phyloP scores from a whole-genome alignment of 1,139 yeast species.

The Diutina catenulata region DNA sequence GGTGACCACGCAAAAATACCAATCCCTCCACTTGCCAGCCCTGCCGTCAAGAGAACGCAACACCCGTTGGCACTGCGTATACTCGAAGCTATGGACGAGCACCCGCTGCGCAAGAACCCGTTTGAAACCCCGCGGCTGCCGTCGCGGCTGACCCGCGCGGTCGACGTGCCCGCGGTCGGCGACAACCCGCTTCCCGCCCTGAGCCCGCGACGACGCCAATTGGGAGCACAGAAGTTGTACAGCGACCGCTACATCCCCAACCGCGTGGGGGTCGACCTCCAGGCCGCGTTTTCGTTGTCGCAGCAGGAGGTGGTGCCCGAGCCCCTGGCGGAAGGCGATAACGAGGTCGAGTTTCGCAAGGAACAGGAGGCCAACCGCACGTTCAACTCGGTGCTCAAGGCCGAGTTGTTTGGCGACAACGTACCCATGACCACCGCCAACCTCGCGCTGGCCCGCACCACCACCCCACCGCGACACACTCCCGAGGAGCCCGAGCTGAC shows the following conservation, averaged over 20 bases:
- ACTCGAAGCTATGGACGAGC: not conserved
- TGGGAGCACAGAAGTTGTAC: constrained; percentile 35
- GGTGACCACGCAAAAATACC: no score
- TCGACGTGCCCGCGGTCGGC: not conserved
- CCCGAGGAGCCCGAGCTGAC: constrained; percentile 9
- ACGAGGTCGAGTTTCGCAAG: constrained; percentile 53
- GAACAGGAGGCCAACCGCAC: constrained; percentile 82
- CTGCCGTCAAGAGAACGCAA: no score
- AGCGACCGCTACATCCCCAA: constrained; percentile 84
- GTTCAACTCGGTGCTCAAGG: constrained; percentile 73
- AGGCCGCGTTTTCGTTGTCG: constrained; percentile 71
- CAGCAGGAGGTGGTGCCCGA: constrained; percentile 33
- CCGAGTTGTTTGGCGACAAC: constrained; percentile 85
- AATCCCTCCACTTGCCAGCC: no score
- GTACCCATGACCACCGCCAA: constrained; percentile 46
- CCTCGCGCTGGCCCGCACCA: constrained; percentile 5
- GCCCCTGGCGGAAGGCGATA: constrained; percentile 10
- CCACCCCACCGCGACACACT: constrained; percentile 6
- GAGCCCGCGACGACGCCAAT: constrained; percentile 26
- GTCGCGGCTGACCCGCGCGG: constrained; percentile 1
- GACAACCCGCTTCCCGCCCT: constrained; percentile 1
- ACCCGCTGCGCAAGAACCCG: not conserved
- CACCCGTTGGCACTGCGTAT: not conserved
- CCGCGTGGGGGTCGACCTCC: constrained; percentile 74
- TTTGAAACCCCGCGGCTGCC: constrained; percentile 4